Evolutionary conservation across 2,329 filamentous ascomycete genomes (phyloP), one percentile per base, ranked within the genome.

Genomic region (Pseudohalonectria lignicola): DNA sequence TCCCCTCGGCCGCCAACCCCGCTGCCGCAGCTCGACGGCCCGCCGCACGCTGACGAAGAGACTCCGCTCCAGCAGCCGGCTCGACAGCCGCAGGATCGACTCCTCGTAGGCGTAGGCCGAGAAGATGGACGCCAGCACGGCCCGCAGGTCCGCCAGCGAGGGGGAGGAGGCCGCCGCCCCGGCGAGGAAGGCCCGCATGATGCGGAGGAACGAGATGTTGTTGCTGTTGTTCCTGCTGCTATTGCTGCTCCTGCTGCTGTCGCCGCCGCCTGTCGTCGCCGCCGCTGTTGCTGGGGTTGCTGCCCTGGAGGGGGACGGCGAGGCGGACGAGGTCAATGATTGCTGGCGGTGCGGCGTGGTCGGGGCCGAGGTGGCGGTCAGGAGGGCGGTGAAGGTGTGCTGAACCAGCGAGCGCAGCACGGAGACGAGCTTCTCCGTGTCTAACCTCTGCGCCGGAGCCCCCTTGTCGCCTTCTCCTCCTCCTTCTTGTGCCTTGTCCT

Each of bases 91-190:
- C 16, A 98, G 71, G 13, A 98, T 84, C 1, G 84, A 88, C 55
- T 90, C 85, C 57, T 98, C 92, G 54, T 96, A 95, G 0, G 87
- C 82, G 55, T 98, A 98, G 0, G 92, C 90, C 0, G 90, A 79
- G 61, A 98, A 96, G 39, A 98, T 90, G 11, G 88, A 92, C 1
- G 77, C 69, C 2, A 98, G 72, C 1, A 96, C 88, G 6, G 76
- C 75, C 32, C 92, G 82, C 3, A 98, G 71, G 53, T 96, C 87
- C 1, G 86, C 81, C 2, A 98, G 68, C 11, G 84, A 93, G 0
- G 92, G 88, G 0, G 87, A 93, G 15, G 81, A 79, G 18, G 76
- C 72, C 1, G 86, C 82, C 0, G 88, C 90, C 33, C 86, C 78
- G 1, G 82, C 78, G 21, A 98, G 75, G 56, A 98, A 98, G 5